Percentiles rank a stretch among this genome's conserved stretches.
These are phyloP conservation scores for Psilocybe azurescens DNA, from an alignment of 768 basidiomycete species.

Conservation along the genomic window DNA sequence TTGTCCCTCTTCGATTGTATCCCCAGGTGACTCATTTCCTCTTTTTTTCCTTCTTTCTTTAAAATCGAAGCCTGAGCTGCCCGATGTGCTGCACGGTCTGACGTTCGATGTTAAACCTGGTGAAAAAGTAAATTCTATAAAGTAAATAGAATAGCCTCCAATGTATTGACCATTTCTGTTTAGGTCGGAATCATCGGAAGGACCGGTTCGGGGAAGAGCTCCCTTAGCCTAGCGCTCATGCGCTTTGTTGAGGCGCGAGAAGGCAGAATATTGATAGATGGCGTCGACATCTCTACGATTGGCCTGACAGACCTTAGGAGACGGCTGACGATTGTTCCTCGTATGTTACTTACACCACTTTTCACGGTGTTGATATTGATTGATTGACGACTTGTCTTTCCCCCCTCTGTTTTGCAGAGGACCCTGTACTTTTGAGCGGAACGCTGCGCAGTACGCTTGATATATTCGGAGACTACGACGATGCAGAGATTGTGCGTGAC, in stretches of 20 bases:
- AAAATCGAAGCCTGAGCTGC: conserved; percentile 39
- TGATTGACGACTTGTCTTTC: conserved; percentile 54
- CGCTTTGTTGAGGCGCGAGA: conserved; percentile 78
- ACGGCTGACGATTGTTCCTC: conserved; percentile 60
- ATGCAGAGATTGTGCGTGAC: conserved; percentile 62
- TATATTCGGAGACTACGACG: conserved; percentile 86
- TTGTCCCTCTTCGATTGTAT: conserved; percentile 56
- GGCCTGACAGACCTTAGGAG: conserved; percentile 84
- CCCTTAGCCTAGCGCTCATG: conserved; percentile 67
- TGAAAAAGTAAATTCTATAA: conserved; percentile 53
- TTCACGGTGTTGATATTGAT: conserved; percentile 35
- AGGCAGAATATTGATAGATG: conserved; percentile 78
- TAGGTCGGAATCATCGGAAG: conserved; percentile 76
- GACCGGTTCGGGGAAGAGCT: conserved; percentile 82
- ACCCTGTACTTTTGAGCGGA: conserved; percentile 87
- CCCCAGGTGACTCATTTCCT: conserved; percentile 64
- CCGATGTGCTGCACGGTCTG: too few species aligned
- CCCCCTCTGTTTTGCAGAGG: conserved; percentile 54
- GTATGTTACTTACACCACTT: conserved; percentile 62
- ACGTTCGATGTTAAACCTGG: conserved; percentile 44
- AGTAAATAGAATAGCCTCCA: background rate
- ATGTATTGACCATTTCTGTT: background rate
- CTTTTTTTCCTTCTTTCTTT: conserved; percentile 77
- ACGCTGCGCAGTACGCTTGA: conserved; percentile 84
- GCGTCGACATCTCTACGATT: conserved; percentile 74